phyloP scores from a whole-genome alignment of 2,329 filamentous ascomycete species.

The Periconia sp. region DNA sequence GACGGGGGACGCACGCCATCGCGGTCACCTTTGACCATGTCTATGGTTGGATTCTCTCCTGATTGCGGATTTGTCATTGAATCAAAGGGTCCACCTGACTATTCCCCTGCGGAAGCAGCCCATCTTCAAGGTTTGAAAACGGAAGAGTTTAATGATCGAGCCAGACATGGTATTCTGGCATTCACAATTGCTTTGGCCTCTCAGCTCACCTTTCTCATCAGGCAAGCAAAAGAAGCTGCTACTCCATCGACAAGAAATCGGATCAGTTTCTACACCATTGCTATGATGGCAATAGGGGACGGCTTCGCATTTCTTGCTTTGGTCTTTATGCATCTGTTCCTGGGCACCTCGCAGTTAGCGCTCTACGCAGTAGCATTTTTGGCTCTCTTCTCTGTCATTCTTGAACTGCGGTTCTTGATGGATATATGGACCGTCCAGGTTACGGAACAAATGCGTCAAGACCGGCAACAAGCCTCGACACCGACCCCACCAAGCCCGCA shows the following conservation, averaged over 20 bases:
- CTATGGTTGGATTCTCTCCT: conserved; percentile 63
- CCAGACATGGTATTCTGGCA: conserved; percentile 56
- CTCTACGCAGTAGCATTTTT: conserved; percentile 61
- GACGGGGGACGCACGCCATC: conserved; percentile 57
- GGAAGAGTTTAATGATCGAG: conserved; percentile 56
- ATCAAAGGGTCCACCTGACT: conserved; percentile 61
- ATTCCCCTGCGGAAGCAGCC: conserved; percentile 51
- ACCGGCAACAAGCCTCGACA: conserved; percentile 46
- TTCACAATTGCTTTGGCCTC: conserved; percentile 53
- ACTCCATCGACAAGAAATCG: conserved; percentile 66
- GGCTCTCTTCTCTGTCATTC: conserved; percentile 61
- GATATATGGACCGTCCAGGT: conserved; percentile 68
- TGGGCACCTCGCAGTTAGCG: conserved; percentile 57
- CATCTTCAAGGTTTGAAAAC: conserved; percentile 61
- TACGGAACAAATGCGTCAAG: conserved; percentile 48
- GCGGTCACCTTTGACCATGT: conserved; percentile 58
- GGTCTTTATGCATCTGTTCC: conserved; percentile 54
- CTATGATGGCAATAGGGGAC: conserved; percentile 63
- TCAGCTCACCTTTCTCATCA: conserved; percentile 59
- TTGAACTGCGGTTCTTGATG: conserved; percentile 66
- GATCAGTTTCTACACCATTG: conserved; percentile 66
- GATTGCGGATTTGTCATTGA: conserved; percentile 68
- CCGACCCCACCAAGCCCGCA: conserved; percentile 21
- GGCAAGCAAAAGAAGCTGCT: conserved; percentile 65
- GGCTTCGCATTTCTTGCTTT: conserved; percentile 60